Evolutionary conservation across 1,284 basidiomycete species (phyloP), one percentile per base, ranked within the genome.

Genomic region (Tilletia caries): DNA sequence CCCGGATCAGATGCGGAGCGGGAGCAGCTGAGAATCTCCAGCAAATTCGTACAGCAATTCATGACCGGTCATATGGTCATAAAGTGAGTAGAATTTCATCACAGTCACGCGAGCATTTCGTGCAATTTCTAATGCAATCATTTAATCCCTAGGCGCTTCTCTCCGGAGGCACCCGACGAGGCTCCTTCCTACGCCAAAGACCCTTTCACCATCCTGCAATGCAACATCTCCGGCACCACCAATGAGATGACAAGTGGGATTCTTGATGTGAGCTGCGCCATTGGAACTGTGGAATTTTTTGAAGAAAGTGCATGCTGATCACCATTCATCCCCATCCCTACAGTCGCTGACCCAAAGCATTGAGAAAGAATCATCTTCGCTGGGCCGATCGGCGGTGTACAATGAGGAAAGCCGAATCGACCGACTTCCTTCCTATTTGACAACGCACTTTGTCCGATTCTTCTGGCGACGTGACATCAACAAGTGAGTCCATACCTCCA

Each of bases 371-470:
- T 95, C 92, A 0, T 88, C 91, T 0, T 87, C 88, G 0, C 87
- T 98, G 3, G 89, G 88, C 2, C 89, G 94, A 23, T 88, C 91
- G 43, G 95, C 94, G 0, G 84, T 88, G 1, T 98, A 98, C 85
- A 89, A 87, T n/a, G 90, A 92, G 82, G 89, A 88, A 54, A 91
- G 92, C 8, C 89, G 93, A 3, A 84, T 99, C 64, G 89, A 92
- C 4, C 88, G 95, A 18, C 85, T 98, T 32, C 96, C 95, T 0
- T 84, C 88, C 25, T 85, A 95, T 81, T 87, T 96, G 48, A 90
- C 91, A 10, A 88, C 95, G 3, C 93, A 95, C 77, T 92, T 97
- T 90, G 93, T 95, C 6, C 90, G 96, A 64, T 98, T 98, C 84
- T 92, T 91, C 74, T 98, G 95, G 95, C 87, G 93, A 72, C 87